Base-by-base conservation (phyloP, 2,329 filamentous ascomycete genomes). In the Trichophyton verrucosum region DNA sequence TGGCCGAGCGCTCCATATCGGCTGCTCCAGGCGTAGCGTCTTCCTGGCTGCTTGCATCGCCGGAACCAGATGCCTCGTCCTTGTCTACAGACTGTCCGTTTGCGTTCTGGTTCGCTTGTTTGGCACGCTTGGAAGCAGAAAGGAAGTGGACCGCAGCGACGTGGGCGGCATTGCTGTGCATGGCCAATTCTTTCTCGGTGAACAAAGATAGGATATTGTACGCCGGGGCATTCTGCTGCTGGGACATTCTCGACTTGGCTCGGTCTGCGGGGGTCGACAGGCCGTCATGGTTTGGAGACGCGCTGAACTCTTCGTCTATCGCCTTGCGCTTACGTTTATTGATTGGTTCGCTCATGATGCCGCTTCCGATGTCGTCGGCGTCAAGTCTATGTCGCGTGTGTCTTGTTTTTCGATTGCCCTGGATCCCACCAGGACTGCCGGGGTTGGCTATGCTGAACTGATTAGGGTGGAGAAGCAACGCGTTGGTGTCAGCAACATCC, bases 361-460 rank as follows among this genome's bases (percentile, higher is more conserved):
- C 76, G 38, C 77, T 76, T n/a, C 76, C 78, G 30, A 81, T 67
- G 47, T 80, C 77, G 42, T 83, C 81, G 55, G 75, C 74, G 47
- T 80, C 78, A 47, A 79, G 76, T 59, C 81, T 76, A 66, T 82
- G 81, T 61, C 84, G 77, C 1, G 82, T 82, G 65, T 85, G 78
- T 63, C 84, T 74, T 17, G 84, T 86, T 72, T 86, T 86, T 63
- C 84, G 79, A 65, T 83, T 82, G 62, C 77, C 80, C 66, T 82
- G 80, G 22, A 81, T 75, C 1, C 83, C 82, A 55, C 83, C 82
- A 22, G 84, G 84, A 61, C 81, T 85, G 17, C 79, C 78, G n/a
- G 82, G 82, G 63, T 85, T 82, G 65, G 81, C 82, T 64, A 86
- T 82, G 70, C 81, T 83, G 73, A 85, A 86, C 66, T 86, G 84